phyloP scores from a whole-genome alignment of 2,329 filamentous ascomycete species.

The Byssochlamys sp. region DNA sequence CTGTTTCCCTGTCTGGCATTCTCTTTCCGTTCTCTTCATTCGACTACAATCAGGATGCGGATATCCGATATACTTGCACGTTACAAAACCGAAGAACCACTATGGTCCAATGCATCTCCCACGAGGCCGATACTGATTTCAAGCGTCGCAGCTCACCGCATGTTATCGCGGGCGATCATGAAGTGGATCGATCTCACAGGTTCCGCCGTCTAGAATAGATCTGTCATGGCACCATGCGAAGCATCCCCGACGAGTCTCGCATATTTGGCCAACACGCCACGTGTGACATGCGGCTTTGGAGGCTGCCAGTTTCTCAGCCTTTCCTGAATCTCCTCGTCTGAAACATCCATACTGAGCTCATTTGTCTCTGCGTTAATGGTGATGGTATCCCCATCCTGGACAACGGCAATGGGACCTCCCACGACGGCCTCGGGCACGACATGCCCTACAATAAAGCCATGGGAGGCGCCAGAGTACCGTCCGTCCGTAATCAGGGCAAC shows the following conservation, averaged over 20 bases:
- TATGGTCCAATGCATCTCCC: neutral
- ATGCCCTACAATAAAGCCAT: conserved; percentile 90
- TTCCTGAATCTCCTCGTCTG: conserved; percentile 58
- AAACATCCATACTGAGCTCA: conserved; percentile 59
- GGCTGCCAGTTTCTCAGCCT: conserved; percentile 59
- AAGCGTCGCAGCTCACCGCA: neutral
- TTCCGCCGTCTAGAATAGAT: conserved; percentile 26
- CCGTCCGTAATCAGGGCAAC: conserved; percentile 89
- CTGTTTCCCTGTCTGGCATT: neutral
- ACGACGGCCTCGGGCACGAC: conserved; percentile 83
- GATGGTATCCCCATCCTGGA: conserved; percentile 68
- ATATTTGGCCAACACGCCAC: conserved; percentile 85
- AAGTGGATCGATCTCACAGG: neutral
- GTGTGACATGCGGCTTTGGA: conserved; percentile 62
- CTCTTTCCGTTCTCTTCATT: neutral
- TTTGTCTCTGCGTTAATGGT: conserved; percentile 80
- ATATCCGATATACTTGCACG: neutral
- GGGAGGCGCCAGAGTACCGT: conserved; percentile 74
- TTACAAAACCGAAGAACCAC: neutral
- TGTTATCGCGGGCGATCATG: neutral
- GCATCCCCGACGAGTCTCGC: conserved; percentile 79
- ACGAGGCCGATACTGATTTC: neutral
- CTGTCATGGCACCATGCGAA: conserved; percentile 81
- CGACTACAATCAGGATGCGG: neutral
- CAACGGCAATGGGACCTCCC: conserved; percentile 78